These are phyloP conservation scores for Dioscorea cayenensis DNA, from an alignment of 116 monocot genomes.

Conservation along the genomic window DNA sequence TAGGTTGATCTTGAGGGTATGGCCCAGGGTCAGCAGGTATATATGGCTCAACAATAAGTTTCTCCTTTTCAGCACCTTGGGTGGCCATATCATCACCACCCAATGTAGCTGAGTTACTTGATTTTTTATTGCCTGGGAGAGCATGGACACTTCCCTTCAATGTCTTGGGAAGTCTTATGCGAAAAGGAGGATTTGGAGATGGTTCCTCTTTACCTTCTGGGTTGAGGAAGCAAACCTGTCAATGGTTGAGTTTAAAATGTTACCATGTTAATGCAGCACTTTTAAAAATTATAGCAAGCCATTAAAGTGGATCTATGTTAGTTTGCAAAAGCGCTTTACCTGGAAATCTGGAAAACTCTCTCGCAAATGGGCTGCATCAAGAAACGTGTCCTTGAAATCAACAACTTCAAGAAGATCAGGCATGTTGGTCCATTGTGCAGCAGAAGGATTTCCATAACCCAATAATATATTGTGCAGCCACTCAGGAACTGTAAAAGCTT, in stretches of 20 bases:
- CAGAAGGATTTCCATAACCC: constrained; percentile 99
- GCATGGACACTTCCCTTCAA: constrained; percentile 59
- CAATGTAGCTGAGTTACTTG: neutral
- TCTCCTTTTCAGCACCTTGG: constrained; percentile 36
- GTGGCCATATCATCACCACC: constrained; percentile 20
- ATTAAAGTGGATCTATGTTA: neutral
- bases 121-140: constrained; percentile 68
- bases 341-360: constrained; percentile 78
- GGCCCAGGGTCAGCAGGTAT: constrained; percentile 92
- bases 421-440: constrained; percentile 99
- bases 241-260: constrained; percentile 1
- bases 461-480: constrained; percentile 97
- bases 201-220: constrained; percentile 49
- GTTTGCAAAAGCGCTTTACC: constrained; percentile 26
- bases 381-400: constrained; percentile 98
- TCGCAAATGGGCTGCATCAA: constrained; percentile 77
- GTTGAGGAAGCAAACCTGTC: constrained; percentile 72
- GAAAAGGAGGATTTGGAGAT: constrained; percentile 72
- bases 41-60: constrained; percentile 78
- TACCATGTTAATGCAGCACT: neutral
- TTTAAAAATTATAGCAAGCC: no score
- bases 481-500: constrained; percentile 90
- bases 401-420: constrained; percentile 87
- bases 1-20: constrained; percentile 96
- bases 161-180: constrained; percentile 69